These are phyloP conservation scores for Rhodotorula taiwanensis DNA, from an alignment of 768 basidiomycete species.

Conservation along the genomic window DNA sequence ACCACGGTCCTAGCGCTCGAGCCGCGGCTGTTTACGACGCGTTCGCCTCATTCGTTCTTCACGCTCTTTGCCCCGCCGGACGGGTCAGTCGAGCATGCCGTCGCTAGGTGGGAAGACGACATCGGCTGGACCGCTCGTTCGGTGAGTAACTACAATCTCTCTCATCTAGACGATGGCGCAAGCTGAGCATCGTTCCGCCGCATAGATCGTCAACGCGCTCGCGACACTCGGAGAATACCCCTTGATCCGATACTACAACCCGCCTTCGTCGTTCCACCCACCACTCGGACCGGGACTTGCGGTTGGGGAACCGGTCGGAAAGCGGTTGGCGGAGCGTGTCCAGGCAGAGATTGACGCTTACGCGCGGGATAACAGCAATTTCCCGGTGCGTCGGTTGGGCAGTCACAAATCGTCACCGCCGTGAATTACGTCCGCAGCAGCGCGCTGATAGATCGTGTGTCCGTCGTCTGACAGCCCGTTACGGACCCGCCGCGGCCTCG, in stretches of 20 bases:
- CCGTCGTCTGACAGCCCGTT: conserved; percentile 38
- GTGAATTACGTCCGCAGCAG: no score
- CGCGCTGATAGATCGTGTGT: neutral
- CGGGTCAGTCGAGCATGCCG: conserved; percentile 54
- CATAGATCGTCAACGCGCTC: conserved; percentile 74
- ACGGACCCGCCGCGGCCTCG: conserved; percentile 56
- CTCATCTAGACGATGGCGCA: neutral
- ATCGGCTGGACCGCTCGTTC: conserved; percentile 55
- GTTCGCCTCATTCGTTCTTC: conserved; percentile 73
- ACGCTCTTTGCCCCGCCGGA: conserved; percentile 80
- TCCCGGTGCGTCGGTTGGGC: no score
- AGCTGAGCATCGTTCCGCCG: neutral
- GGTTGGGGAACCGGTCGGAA: conserved; percentile 69
- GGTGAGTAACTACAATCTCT: conserved; percentile 37
- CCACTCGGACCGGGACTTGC: conserved; percentile 61
- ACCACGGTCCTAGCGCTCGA: conserved; percentile 59
- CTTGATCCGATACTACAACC: conserved; percentile 84
- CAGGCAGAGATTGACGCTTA: conserved; percentile 79
- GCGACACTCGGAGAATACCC: conserved; percentile 87
- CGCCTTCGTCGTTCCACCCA: conserved; percentile 74
- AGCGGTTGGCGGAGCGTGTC: conserved; percentile 75
- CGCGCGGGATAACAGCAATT: conserved; percentile 75
- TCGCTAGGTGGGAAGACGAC: conserved; percentile 78
- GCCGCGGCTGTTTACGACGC: conserved; percentile 73
- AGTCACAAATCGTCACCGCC: no score